phyloP scores from a whole-genome alignment of 1,284 basidiomycete genomes.

The Naganishia albida region DNA sequence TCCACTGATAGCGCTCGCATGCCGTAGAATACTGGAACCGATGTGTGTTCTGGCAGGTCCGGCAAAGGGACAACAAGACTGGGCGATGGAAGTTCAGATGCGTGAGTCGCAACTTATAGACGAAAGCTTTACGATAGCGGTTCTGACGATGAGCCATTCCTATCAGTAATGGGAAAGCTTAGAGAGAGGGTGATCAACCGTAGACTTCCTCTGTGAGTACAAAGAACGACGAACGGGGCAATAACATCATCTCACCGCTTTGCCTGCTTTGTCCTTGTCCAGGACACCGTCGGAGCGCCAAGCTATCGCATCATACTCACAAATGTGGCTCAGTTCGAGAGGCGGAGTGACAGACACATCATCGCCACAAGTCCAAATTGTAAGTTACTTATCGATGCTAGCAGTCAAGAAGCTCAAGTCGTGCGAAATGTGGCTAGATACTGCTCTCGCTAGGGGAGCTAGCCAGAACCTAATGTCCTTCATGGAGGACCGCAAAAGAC shows the following conservation, averaged over 20 bases:
- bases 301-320: slow-evolving; percentile 2
- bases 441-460: slow-evolving; percentile 5
- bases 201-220: neutral
- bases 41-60: slow-evolving; percentile 14
- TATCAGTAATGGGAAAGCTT: slow-evolving; percentile 1
- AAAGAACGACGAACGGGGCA: neutral
- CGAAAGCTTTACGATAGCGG: neutral
- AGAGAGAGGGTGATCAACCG: slow-evolving; percentile 3
- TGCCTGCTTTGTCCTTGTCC: neutral
- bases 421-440: neutral
- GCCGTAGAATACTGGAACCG: slow-evolving; percentile 6
- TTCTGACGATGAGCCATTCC: neutral
- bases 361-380: slow-evolving; percentile 12
- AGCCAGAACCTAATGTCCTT: neutral
- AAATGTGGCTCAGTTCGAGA: slow-evolving; percentile 9
- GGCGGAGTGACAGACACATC: slow-evolving; percentile 13
- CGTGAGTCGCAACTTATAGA: neutral
- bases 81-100: slow-evolving; percentile 16
- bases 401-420: neutral
- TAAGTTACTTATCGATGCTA: neutral
- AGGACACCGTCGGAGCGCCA: slow-evolving; percentile 12
- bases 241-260: neutral
- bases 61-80: neutral
- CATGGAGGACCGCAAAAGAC: neutral
- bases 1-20: neutral